Evolutionary conservation across 2,329 filamentous ascomycete genomes (phyloP), one percentile per base, ranked within the genome.

Genomic region (Colletotrichum ledebouriae): DNA sequence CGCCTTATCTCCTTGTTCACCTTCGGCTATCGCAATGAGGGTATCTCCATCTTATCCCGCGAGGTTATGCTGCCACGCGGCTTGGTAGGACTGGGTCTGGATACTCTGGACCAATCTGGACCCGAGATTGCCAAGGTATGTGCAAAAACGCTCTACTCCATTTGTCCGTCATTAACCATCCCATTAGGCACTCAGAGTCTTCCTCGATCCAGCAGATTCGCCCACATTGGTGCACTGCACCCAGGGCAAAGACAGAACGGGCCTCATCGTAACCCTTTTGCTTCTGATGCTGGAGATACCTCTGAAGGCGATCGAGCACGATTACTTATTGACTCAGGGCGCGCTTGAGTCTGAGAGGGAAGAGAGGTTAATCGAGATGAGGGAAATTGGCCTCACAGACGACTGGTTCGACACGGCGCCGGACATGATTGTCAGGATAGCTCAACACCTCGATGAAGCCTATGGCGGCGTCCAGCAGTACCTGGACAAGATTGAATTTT

Each of bases 211-310:
- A 0, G 34, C 55, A 15, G 83, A 83, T 15, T 88, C 89, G 71
- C 93, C 94, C 0, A 78, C 90, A 1, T 76, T 97, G 7, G 81
- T 96, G 2, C 93, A 97, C 78, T 97, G 94, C 78, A 96, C 94
- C 0, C 93, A 97, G 74, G 94, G 94, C 66, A 97, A 97, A 76
- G 94, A 97, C 75, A 87, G 94, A 2, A 94, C 89, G 1, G 94
- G 94, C 0, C 81, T 97, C 12, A 83, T 92, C 11, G 83, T 93
- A 5, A 82, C 91, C 46, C 81, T 97, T 4, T 78, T 91, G 0
- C 80, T 97, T 20, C 83, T 95, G 73, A 80, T 92, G 11, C 82
- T 92, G 3, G 80, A 78, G 7, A 78, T 92, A 1, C 86, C 89
- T 0, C 66, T 82, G 1, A 76, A 84, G 0, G 90, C 88, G 2